Base-by-base conservation (phyloP, 2,329 filamentous ascomycete species). In the Arthrobotrys sinensis region DNA sequence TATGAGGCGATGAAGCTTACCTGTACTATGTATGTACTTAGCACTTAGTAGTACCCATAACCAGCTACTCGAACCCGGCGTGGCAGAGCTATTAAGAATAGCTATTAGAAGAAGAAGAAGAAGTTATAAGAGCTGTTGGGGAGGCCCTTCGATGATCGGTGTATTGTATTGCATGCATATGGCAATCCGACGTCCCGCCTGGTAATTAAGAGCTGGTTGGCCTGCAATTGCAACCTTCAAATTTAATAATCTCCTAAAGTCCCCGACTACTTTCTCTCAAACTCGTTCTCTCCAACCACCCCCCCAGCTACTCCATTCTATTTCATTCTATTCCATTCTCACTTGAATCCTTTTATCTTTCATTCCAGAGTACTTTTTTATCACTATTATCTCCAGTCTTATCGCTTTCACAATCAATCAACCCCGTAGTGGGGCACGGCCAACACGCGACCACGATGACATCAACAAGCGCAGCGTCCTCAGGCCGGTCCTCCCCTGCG, bases 401-500 rank as follows among this genome's bases (percentile, higher is more conserved):
- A 60, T 60, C 55, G 36, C 52, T 57, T 28, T 28, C 24, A 28
- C 2, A 28, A 28, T 28, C 24, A 28, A 57, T 57, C 52, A 57
- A 32, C 21, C 38, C 36, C 53, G 32, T 73, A 38, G 69, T 60
- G 69, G 69, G 69, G 69, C 62, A 57, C 28, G 43, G 43, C 32
- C 66, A 70, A 64, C 63, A 67, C 62, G 40, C 63, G 52, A 57
- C 45, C 60, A 69, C 11, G 24, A 76, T 76, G 72, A 65, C 64
- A 73, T 73, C 69, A 66, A 66, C 69, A 38, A 53, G 52, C 57
- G 34, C 50, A 46, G 50, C 24, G 19, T 71, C 73, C 32, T 70
- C 73, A 10, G 66, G 73, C 40, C 57, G 55, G 36, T 55, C 73
- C 38, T 77, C 73, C n/a, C 73, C 73, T 46, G 48, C 66, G 12